phyloP scores from a whole-genome alignment of 1,284 basidiomycete genomes.

The Phellopilus nigrolimitatus region DNA sequence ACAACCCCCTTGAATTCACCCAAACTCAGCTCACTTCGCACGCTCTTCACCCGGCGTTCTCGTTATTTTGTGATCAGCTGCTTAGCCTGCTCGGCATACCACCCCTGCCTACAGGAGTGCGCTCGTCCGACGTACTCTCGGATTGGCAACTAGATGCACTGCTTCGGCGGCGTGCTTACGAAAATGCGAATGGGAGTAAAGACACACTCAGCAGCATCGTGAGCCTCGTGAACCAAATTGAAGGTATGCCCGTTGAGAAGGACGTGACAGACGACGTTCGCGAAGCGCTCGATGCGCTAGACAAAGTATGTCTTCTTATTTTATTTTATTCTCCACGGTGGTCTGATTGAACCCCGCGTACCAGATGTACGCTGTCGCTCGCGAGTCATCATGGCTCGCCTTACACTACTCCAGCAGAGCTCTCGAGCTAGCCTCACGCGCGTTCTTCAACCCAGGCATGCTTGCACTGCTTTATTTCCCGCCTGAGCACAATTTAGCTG shows the following conservation, averaged over 20 bases:
- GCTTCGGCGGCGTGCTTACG: conserved; percentile 62
- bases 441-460: conserved; percentile 98
- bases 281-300: conserved; percentile 63
- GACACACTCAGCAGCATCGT: conserved; percentile 80
- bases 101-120: conserved; percentile 40
- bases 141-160: conserved; percentile 81
- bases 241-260: conserved; percentile 84
- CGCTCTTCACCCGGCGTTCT: conserved; percentile 56
- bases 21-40: conserved; percentile 34
- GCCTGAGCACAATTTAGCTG: conserved; percentile 91
- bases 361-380: conserved; percentile 42
- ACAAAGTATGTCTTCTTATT: conserved; percentile 47
- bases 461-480: conserved; percentile 95
- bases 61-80: conserved; percentile 73
- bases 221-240: conserved; percentile 77
- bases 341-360: background rate
- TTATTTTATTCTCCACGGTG: conserved; percentile 14
- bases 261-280: conserved; percentile 72
- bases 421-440: conserved; percentile 71
- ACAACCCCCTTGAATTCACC: conserved; percentile 49
- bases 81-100: conserved; percentile 77
- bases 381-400: conserved; percentile 40
- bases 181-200: conserved; percentile 64
- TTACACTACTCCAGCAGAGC: conserved; percentile 66
- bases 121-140: conserved; percentile 35